These are phyloP conservation scores for Pseudoscleropodium purum DNA, from an alignment of 225 moss, liverwort and hornwort species.

Conservation along the genomic window DNA sequence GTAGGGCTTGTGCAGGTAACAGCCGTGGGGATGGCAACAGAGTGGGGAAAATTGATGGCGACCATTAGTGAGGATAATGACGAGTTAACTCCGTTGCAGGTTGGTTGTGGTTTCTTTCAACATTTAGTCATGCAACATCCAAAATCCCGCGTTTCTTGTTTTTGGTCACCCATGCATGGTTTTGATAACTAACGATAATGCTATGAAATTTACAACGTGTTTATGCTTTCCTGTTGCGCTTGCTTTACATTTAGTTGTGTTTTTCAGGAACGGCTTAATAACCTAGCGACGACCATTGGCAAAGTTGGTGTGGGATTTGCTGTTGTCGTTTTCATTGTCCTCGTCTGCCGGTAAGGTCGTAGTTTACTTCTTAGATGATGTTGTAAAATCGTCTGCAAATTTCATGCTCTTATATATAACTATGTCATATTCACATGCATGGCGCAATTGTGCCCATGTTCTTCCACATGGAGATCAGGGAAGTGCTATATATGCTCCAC, in stretches of 20 bases:
- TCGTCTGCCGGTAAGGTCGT: slow-evolving; percentile 51
- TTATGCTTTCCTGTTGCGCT: background rate
- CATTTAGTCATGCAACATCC: background rate
- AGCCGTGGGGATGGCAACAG: slow-evolving; percentile 88
- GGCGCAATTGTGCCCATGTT: background rate
- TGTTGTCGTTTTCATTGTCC: slow-evolving; percentile 61
- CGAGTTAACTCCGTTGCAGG: slow-evolving; percentile 72
- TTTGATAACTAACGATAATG: background rate
- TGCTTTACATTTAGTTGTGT: background rate
- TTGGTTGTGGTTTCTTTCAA: background rate
- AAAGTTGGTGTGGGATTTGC: slow-evolving; percentile 74
- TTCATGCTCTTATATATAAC: background rate
- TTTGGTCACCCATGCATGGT: background rate
- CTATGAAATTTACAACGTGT: background rate
- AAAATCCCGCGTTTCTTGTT: background rate
- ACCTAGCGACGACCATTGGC: slow-evolving; percentile 73
- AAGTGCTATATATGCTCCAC: background rate
- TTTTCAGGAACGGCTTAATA: slow-evolving; percentile 63
- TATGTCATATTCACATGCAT: background rate
- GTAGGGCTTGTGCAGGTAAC: slow-evolving; percentile 67
- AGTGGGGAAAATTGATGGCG: slow-evolving; percentile 96
- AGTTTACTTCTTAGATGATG: background rate
- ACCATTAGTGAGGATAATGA: slow-evolving; percentile 81
- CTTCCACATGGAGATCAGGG: background rate
- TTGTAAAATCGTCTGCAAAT: background rate